Conservation (phyloP, 1,139 yeast genomes). For the Arxiozyma bovina region DNA sequence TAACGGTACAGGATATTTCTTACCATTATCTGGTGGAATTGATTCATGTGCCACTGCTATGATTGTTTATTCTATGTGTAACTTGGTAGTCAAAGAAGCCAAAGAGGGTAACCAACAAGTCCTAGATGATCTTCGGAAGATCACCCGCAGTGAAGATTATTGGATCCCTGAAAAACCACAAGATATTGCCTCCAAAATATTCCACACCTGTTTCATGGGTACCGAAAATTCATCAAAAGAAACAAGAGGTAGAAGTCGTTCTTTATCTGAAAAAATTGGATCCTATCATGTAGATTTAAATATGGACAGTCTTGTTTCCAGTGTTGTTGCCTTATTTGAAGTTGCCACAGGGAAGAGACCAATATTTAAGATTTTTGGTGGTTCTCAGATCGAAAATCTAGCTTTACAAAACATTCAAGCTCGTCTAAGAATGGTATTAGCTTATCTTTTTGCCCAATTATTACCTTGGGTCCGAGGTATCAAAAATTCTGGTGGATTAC, state of each 20-base stretch:
- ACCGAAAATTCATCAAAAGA: constrained; percentile 84
- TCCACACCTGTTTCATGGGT: constrained; percentile 93
- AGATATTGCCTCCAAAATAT: constrained; percentile 65
- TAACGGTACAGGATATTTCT: constrained; percentile 79
- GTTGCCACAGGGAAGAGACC: constrained; percentile 88
- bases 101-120: constrained; percentile 64
- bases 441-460: constrained; percentile 86
- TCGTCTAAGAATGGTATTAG: constrained; percentile 84
- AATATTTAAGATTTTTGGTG: constrained; percentile 85
- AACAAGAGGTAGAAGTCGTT: constrained; percentile 77
- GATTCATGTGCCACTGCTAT: constrained; percentile 97
- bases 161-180: constrained; percentile 68
- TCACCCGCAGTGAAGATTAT: constrained; percentile 44
- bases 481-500: constrained; percentile 51
- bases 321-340: constrained; percentile 70
- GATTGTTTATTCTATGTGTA: constrained; percentile 89
- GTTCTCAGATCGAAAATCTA: constrained; percentile 79
- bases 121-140: constrained; percentile 56
- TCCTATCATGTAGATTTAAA: constrained; percentile 86
- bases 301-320: constrained; percentile 74
- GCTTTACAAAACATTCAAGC: constrained; percentile 97
- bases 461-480: constrained; percentile 86
- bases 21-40: constrained; percentile 94
- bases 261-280: constrained; percentile 66
- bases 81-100: constrained; percentile 63